Base-by-base conservation (phyloP, 2,329 filamentous ascomycete genomes). In the Canariomyces notabilis region DNA sequence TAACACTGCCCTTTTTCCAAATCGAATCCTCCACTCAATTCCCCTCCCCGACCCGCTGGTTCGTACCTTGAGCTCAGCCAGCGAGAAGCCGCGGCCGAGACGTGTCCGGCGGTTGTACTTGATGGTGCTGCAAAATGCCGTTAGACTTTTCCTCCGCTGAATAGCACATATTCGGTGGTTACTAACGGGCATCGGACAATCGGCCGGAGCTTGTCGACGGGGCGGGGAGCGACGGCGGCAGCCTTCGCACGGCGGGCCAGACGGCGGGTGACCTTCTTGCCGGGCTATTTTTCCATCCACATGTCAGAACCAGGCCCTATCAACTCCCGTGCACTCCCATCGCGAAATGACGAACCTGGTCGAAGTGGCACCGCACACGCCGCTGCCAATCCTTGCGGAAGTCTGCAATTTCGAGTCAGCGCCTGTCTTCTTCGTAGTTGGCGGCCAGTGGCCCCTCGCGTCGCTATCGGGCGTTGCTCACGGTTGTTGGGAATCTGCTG, bases 371-470 rank as follows among this genome's bases (percentile, higher is more conserved):
- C 77, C 89, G 88, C 71, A 98, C 93, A 78, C 90, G 88, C 79
- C 89, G 88, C 77, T 97, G 90, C 93, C 93, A 98, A 82, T 98
- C 90, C 89, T 95, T 96, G 79, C 89, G 90, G 88, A 95, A 95
- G 73, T 96, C 87, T 93, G 67, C 56, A 60, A 46, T 46, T 42
- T 53, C 57, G 50, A 53, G 63, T 72, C 64, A 74, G 73, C 69
- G 62, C 62, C 62, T n/a, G 54, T 46, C 50, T 47, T 58, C 52
- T 49, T 46, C 40, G 16, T 53, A 48, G 44, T 14, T 19, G 9
- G 37, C 22, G 29, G 37, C 40, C 48, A 49, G 33, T 49, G 46
- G 54, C 26, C 26, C 4, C 26, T 29, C 55, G n/a, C 52, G 54
- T 50, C 49, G 55, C 59, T 53, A 60, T 62, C 59, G 59, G 56